Base-by-base conservation (phyloP, 78 protist species). In the Speleostelium caveatum region DNA sequence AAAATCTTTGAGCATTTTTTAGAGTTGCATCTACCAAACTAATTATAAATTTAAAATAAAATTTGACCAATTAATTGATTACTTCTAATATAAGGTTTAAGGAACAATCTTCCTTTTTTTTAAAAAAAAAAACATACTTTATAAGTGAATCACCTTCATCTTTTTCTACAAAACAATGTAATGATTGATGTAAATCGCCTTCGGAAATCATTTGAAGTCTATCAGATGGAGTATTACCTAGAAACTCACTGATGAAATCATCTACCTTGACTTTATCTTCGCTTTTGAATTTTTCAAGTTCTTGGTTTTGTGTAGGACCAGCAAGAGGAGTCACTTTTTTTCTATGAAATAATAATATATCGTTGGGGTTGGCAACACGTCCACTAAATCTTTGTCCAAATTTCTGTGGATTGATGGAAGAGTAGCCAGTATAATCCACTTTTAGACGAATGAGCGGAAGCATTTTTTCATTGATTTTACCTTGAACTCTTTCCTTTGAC, bases 291-390 rank as follows among this genome's bases (percentile, higher is more conserved):
- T 51, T 51, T n/a, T 59, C 22, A 21, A 14, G 2, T 51, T 74
- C 80, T 24, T 3, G 5, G 28, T 74, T 73, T 49, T 71, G 0
- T 63, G 22, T 19, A 41, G 61, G 0, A 33, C 53, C 41, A 26
- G 36, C 16, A 0, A 24, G n/a, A 0, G 41, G 1, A 0, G 86
- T 36, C 16, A 71, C 22, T 26, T 80, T 92, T 56, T 92, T 92
- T 69, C 86, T 74, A 7, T 73, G 55, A 63, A 86, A 92, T 19
- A 73, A 60, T 14, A 96, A 53, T 12, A 96, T 58, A 36, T 95
- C 96, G 14, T 42, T 55, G 3, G 97, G 98, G 58, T 97, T 97
- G 1, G 96, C 98, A 17, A 96, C 97, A 5, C 33, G 22, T 12
- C 95, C 91, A 30, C 88, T 68, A 53, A 96, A 96, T 12, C 51